These are phyloP conservation scores for Daldinia grandis DNA, from an alignment of 495 filamentous ascomycete genomes.

Conservation along the genomic window DNA sequence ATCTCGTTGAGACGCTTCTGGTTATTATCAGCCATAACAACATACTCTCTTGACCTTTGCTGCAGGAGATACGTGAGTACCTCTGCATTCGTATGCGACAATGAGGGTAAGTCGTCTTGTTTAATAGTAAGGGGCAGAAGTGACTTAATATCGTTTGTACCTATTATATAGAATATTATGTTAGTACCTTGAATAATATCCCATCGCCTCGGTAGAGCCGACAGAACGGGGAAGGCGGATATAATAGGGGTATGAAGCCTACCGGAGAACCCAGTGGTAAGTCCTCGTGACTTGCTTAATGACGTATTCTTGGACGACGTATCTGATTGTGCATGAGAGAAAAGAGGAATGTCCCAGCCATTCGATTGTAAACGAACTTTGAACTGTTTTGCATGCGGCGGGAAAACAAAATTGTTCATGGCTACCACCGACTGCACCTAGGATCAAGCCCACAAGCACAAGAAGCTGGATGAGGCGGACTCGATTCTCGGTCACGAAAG, in stretches of 20 bases:
- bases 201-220: too few species aligned
- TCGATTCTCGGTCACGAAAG: constrained; percentile 36
- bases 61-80: constrained; percentile 61
- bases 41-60: constrained; percentile 50
- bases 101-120: constrained; percentile 56
- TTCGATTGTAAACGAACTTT: constrained; percentile 58
- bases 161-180: constrained; percentile 31
- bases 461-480: constrained; percentile 41
- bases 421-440: constrained; percentile 46
- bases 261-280: constrained; percentile 59
- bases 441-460: constrained; percentile 43
- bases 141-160: constrained; percentile 60
- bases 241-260: background rate
- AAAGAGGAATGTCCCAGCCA: constrained; percentile 62
- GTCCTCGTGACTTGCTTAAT: constrained; percentile 5
- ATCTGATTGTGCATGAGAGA: constrained; percentile 4
- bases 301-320: constrained; percentile 7
- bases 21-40: constrained; percentile 40
- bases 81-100: constrained; percentile 61
- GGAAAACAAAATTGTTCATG: constrained; percentile 64
- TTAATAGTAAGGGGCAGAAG: constrained; percentile 60
- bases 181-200: background rate
- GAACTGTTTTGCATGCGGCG: constrained; percentile 61
- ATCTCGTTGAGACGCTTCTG: constrained; percentile 49
- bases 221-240: background rate